Evolutionary conservation across 2,329 filamentous ascomycete genomes (phyloP).

Genomic region (Ampelomyces quisqualis): DNA sequence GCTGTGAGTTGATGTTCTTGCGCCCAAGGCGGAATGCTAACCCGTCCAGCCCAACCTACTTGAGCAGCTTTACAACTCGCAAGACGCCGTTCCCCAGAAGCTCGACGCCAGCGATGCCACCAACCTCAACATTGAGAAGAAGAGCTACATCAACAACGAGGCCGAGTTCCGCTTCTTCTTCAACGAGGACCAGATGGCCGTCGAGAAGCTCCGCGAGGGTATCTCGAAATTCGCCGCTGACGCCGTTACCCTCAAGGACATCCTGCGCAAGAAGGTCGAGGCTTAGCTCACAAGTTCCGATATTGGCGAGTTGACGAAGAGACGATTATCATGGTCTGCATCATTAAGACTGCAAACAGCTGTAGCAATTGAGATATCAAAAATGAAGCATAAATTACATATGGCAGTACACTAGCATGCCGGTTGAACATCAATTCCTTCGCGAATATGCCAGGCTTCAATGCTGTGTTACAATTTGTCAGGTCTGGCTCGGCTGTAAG

Average conservation of each 20-base stretch:
- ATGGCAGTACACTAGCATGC: neutral
- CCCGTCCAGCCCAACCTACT: conserved; percentile 75
- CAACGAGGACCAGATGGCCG: conserved; percentile 99
- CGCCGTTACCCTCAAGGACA: conserved; percentile 87
- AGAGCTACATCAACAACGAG: conserved; percentile 88
- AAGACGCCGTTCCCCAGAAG: conserved; percentile 83
- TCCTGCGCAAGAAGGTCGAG: conserved; percentile 81
- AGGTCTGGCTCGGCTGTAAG: conserved; percentile 22
- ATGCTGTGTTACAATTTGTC: conserved; percentile 28
- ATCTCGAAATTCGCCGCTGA: conserved; percentile 99
- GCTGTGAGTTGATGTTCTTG: conserved; percentile 60
- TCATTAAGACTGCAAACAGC: conserved; percentile 11
- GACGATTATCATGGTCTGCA: conserved; percentile 26
- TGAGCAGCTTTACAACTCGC: conserved; percentile 88
- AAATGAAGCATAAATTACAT: neutral
- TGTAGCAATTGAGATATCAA: conserved; percentile 24
- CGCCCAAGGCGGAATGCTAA: conserved; percentile 11
- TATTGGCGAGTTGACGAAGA: conserved; percentile 27
- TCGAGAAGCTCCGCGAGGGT: conserved; percentile 98
- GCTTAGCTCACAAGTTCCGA: conserved; percentile 34
- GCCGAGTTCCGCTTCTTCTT: conserved; percentile 94
- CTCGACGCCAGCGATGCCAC: conserved; percentile 69
- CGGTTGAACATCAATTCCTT: no score
- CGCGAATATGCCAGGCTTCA: neutral
- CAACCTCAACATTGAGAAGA: conserved; percentile 78